Evolutionary conservation across 2,329 filamentous ascomycete genomes (phyloP).

Genomic region (Diaporthe amygdali): DNA sequence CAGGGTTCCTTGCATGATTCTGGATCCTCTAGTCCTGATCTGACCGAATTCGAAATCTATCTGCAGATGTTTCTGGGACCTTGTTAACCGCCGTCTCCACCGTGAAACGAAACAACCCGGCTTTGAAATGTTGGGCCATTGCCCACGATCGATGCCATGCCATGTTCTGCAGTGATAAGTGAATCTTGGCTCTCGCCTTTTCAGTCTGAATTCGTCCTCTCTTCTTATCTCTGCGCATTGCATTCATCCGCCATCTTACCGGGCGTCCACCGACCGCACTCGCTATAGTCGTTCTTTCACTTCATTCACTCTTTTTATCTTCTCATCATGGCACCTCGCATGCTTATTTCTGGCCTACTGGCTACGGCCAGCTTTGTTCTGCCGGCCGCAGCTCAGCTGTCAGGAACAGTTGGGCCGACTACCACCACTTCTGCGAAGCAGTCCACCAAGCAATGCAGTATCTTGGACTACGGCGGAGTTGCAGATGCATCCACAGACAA

Average conservation of each 20-base stretch:
- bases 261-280: not conserved
- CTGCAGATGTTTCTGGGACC: not conserved
- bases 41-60: not conserved
- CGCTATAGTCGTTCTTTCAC: not conserved
- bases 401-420: conserved; percentile 33
- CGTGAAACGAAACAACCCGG: conserved; percentile 20
- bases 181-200: not conserved
- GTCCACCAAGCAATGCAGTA: conserved; percentile 47
- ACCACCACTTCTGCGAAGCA: conserved; percentile 34
- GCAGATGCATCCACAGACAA: conserved; percentile 52
- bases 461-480: conserved; percentile 54
- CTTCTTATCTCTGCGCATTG: not conserved
- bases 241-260: not conserved
- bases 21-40: not conserved
- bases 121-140: conserved; percentile 6
- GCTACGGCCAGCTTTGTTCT: conserved; percentile 18
- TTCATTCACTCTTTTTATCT: not conserved
- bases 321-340: conserved; percentile 16
- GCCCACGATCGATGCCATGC: not conserved
- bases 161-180: not conserved
- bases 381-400: conserved; percentile 31
- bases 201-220: not conserved
- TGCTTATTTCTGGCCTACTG: conserved; percentile 21
- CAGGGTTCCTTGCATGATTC: not conserved
- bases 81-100: not conserved